phyloP scores from a whole-genome alignment of 2,329 filamentous ascomycete species.

The Drechslera avenae region DNA sequence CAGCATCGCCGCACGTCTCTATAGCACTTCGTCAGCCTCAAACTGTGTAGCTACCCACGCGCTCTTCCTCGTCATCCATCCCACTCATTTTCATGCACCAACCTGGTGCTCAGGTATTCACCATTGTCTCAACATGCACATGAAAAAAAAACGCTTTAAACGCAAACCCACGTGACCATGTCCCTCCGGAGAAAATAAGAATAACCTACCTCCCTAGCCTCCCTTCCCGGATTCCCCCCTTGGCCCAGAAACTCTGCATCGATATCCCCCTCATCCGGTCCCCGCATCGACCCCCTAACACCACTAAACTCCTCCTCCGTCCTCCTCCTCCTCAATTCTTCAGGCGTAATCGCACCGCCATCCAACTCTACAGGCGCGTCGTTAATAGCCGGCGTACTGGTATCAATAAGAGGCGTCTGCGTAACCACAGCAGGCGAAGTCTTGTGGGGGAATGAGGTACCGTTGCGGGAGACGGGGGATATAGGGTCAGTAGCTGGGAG shows the following conservation, averaged over 20 bases:
- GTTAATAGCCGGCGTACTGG: conserved; percentile 51
- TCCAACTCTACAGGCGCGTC: conserved; percentile 53
- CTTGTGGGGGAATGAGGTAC: conserved; percentile 38
- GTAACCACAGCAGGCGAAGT: conserved; percentile 29
- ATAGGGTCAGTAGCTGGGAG: conserved; percentile 17
- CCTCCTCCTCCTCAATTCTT: conserved; percentile 31
- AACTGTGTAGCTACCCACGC: no score
- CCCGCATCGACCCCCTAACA: conserved; percentile 11
- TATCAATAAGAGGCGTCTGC: conserved; percentile 44
- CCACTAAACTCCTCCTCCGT: conserved; percentile 4
- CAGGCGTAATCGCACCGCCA: conserved; percentile 31
- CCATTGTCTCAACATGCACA: no score
- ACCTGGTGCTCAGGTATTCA: no score
- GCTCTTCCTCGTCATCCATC: no score
- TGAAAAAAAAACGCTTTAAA: no score
- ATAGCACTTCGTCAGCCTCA: not conserved
- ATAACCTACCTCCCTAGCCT: conserved; percentile 33
- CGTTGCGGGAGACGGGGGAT: conserved; percentile 27
- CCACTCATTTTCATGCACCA: no score
- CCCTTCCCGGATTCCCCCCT: conserved; percentile 21
- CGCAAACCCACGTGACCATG: no score
- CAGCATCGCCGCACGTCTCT: conserved; percentile 49
- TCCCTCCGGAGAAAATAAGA: no score
- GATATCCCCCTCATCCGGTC: conserved; percentile 36
- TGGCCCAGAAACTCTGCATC: conserved; percentile 38